Percentiles rank a stretch among this genome's conserved stretches.
Conservation (phyloP, 768 basidiomycete species). For the Pilatotrama ljubarskyi region DNA sequence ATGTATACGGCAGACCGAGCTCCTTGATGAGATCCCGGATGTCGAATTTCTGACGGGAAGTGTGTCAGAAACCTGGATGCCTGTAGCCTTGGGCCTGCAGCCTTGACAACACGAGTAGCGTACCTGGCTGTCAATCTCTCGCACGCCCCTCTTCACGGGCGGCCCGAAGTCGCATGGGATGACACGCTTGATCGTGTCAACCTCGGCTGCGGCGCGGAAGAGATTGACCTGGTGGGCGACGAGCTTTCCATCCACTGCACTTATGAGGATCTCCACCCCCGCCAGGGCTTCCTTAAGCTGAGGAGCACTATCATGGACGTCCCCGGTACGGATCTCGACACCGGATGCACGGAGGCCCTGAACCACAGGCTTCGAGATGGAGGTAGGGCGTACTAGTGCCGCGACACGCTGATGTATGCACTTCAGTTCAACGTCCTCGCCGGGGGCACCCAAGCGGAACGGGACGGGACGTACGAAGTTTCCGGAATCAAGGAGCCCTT, state of each 20-base stretch:
- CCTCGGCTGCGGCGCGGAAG: constrained; percentile 25
- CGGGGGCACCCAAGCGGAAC: too few relatives aligned
- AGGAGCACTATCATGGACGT: constrained; percentile 13
- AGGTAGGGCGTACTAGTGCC: background rate
- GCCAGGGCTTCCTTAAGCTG: constrained; percentile 20
- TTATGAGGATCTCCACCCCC: constrained; percentile 23
- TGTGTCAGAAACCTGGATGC: too few relatives aligned
- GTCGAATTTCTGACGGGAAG: constrained; percentile 27
- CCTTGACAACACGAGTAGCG: background rate
- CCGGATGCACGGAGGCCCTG: background rate
- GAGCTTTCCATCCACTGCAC: background rate
- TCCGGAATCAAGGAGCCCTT: constrained; percentile 16
- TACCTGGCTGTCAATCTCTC: constrained; percentile 15
- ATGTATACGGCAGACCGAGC: constrained; percentile 30
- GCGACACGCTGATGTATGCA: background rate
- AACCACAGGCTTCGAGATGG: background rate
- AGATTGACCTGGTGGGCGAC: constrained; percentile 17
- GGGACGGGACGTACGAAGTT: constrained; percentile 17
- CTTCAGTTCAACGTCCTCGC: background rate
- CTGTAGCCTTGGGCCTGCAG: too few relatives aligned
- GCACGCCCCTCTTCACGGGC: constrained; percentile 14
- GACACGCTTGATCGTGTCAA: constrained; percentile 22
- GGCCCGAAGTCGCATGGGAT: constrained; percentile 30
- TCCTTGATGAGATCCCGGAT: constrained; percentile 29
- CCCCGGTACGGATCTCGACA: background rate